Percentiles rank a stretch among this genome's conserved stretches.
Evolutionary conservation across 2,329 filamentous ascomycete species (phyloP).

Genomic region (Aspergillus hiratsukae): DNA sequence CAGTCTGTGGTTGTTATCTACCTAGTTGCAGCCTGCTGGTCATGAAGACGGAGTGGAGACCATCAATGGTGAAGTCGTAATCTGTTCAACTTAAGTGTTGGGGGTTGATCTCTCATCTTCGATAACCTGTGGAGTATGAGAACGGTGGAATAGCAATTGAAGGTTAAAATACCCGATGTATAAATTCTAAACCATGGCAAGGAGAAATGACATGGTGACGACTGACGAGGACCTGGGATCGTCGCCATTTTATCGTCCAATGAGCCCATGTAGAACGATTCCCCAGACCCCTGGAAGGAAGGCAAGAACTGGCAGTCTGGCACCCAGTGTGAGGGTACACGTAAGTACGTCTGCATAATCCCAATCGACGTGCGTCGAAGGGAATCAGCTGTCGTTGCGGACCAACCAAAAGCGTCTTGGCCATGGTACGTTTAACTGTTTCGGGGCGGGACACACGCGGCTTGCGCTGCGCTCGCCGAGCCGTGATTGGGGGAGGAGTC

Average conservation of each 20-base stretch:
- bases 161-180: background rate
- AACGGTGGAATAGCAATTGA: background rate
- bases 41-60: background rate
- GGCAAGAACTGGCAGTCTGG: background rate
- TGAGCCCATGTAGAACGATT: background rate
- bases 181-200: background rate
- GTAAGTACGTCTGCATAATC: background rate
- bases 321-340: background rate
- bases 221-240: background rate
- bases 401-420: constrained; percentile 24
- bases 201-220: background rate
- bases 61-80: background rate
- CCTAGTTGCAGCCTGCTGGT: background rate
- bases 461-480: constrained; percentile 26
- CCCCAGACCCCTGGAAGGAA: background rate
- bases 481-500: constrained; percentile 31
- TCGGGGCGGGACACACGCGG: constrained; percentile 33
- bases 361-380: background rate
- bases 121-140: background rate
- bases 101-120: background rate
- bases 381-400: background rate
- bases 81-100: background rate
- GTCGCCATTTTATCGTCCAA: background rate
- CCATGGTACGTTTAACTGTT: constrained; percentile 24
- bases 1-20: too few relatives aligned